Base-by-base conservation (phyloP, 257 asterid genomes). In the Perilla frutescens region DNA sequence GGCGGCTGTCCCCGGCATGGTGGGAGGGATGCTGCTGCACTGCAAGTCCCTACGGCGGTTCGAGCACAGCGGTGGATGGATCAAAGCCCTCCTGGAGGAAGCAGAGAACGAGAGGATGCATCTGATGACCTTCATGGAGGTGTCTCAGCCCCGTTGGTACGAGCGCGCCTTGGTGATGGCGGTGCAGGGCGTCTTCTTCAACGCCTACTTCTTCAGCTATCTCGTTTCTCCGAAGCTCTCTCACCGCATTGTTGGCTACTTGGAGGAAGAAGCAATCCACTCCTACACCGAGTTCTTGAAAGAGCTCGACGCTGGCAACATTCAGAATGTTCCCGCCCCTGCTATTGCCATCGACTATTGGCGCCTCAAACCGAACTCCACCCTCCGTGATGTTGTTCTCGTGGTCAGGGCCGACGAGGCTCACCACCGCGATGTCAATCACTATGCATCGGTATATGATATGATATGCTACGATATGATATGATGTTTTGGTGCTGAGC, bases 351-450 rank as follows among this genome's bases (percentile, higher is more conserved):
- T 93, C 12, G 98, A 93, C 63, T 93, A 93, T 41, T 93, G 98
- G 98, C 83, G 91, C 3, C 62, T 93, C 75, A 88, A 91, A 0
- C 78, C 81, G 0, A 62, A 82, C 51, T 76, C 97, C 0, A 91
- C 97, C 12, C 87, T 93, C 26, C 91, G 95, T 1, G 98, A 93
- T 78, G 96, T 93, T 32, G 92, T 93, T 40, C 47, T 82, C 76
- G 89, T 87, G 50, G 87, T 93, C 1, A 75, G 98, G 65, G 97
- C 93, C 6, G 98, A 93, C 7, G 98, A 93, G 87, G 98, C 98
- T 66, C 97, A 93, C 74, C 98, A 93, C 79, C 96, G 97, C 0
- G 98, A 93, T 74, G 96, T 93, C 70, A 93, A 93, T 68, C 97
- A 93, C 81, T 91, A 81, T 77, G 98, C 97, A 62, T 90, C 98